Base-by-base conservation (phyloP, 805 yeast genomes). In the Candida succiphila region DNA sequence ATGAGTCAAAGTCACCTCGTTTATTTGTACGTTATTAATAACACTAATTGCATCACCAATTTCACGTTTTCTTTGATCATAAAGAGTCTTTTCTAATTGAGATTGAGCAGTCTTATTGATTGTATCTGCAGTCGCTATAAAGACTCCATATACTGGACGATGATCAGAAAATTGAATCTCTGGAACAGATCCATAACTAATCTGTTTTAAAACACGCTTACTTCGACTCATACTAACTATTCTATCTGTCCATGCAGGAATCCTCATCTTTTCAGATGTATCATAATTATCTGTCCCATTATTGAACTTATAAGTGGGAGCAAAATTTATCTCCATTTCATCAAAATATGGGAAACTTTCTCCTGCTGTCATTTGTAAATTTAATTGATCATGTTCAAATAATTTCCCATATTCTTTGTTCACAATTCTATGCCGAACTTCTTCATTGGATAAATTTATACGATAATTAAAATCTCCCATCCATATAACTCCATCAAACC, bases 211-310 rank as follows among this genome's bases (percentile, higher is more conserved):
- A 9, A 69, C 63, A n/a, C 60, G 59, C 24, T 69, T 67, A 13
- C 82, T 77, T 18, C 81, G 62, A 4, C 68, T 58, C 35, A 63
- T 45, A 47, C 75, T 78, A 31, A 88, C 56, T 22, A 89, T 77
- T 37, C 98, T 62, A 59, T 92, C 99, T 3, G 97, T 88, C 98
- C 98, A 92, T 0, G 98, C 94, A 1, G 98, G 99, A 10, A 84
- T 77, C 40, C 99, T 72, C 55, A 77, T 78, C 56, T 92, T 92
- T 48, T 89, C 97, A 27, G 94, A 78, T 0, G 94, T 72, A 53
- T 92, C 99, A 52, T 88, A 92, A 3, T 51, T 58, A 30, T 70
- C 72, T 0, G 94, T 80, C 4, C 94, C 94, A 31, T 84, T 81
- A 51, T 92, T 95, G 53, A 80, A 92, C 52, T 92, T 92, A 58